Percentiles rank a stretch among this genome's conserved stretches.
Conservation (phyloP, 306 rosid species). For the Quercus gilva region DNA sequence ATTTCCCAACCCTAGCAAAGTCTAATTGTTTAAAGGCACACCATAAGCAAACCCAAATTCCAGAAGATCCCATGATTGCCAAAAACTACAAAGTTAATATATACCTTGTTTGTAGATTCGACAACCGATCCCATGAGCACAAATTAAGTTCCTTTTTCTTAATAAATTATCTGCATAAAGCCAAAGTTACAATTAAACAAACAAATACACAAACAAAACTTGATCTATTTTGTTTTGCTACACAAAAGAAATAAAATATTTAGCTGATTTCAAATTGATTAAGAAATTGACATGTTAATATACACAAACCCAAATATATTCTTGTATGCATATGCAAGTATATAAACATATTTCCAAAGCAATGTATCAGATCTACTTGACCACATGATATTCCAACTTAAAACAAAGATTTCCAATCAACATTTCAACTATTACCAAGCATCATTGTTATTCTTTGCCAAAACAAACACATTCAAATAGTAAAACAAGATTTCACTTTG, state of each 20-base stretch:
- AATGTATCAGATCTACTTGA: not conserved
- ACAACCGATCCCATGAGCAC: constrained; percentile 71
- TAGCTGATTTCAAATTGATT: not conserved
- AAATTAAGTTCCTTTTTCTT: constrained; percentile 25
- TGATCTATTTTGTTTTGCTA: not conserved
- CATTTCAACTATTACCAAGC: not conserved
- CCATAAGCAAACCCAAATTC: not conserved
- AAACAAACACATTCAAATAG: not conserved
- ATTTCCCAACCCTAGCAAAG: not conserved
- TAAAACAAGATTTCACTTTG: not conserved
- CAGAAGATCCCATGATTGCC: constrained; percentile 11
- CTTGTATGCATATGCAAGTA: not conserved
- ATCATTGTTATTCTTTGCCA: not conserved
- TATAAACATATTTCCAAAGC: not conserved
- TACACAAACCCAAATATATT: not conserved
- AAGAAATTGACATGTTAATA: not conserved
- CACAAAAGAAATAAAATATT: not conserved
- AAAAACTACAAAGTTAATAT: constrained; percentile 1
- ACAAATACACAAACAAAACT: not conserved
- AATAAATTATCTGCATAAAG: constrained; percentile 29
- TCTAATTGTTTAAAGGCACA: constrained; percentile 1
- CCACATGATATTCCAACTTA: not conserved
- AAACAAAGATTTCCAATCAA: not conserved
- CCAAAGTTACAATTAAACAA: constrained; percentile 3
- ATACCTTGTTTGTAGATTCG: constrained; percentile 65